Base-by-base conservation (phyloP, 1,284 basidiomycete genomes). In the Jaminaea rosea region DNA sequence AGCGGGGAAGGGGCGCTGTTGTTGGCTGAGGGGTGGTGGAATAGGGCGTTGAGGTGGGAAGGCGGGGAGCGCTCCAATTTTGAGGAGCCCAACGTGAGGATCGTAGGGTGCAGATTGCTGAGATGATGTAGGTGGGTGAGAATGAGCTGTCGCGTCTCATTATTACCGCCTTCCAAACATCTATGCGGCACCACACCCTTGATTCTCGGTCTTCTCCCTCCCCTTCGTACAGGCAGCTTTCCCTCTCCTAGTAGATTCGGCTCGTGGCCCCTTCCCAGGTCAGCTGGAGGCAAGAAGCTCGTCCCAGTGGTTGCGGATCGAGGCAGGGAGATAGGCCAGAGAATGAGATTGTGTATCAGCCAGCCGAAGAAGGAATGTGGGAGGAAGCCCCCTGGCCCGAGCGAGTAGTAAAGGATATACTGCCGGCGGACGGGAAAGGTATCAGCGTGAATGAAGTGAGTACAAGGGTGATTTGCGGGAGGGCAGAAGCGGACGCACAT, bases 131-230 rank as follows among this genome's bases (percentile, higher is more conserved):
- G 34, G 34, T 36, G 34, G 10, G 34, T n/a, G 34, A 21, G n/a
- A 21, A 36, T 36, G n/a, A 21, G n/a, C 34, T 36, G 34, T 10
- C n/a, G 9, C n/a, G 34, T 9, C 29, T 46, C 26, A n/a, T 27
- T 7, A 17, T 21, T 15, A 32, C 28, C 36, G 21, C 24, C 47
- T 24, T 52, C 47, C 15, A 52, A 21, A 23, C 46, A 44, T 13
- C 51, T n/a, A 37, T 52, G 51, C 9, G 51, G 51, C 26, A 50
- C 36, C 4, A 50, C 13, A 13, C 51, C 51, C 23, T 51, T 51
- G 2, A 41, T 48, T 10, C 10, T 15, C n/a, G 51, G 51, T 3
- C 47, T 50, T 9, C 37, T 28, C 26, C 46, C 47, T 10, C 34
- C 10, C 34, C 34, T 36, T 21, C 21, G n/a, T n/a, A n/a, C n/a